Evolutionary conservation across 139 green algal species (phyloP).

Genomic region (Auxenochlorella protothecoides): DNA sequence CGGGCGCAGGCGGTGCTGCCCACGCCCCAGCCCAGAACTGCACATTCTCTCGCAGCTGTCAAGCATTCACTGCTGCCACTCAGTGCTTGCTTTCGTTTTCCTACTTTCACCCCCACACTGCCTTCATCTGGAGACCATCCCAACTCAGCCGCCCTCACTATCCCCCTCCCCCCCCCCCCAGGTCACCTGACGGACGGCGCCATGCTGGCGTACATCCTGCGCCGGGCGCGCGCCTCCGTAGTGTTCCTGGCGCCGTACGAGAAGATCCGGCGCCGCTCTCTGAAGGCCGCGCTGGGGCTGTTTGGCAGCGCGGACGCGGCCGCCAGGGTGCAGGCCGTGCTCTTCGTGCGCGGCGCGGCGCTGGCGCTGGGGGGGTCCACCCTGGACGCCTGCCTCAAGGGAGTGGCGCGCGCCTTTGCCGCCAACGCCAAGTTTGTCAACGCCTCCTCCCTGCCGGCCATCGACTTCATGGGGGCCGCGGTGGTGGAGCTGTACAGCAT

Average conservation of each 20-base stretch:
- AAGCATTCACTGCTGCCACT: no score
- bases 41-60: no score
- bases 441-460: slow-evolving; percentile 46
- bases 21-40: no score
- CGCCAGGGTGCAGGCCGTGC: slow-evolving; percentile 64
- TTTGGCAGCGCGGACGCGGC: slow-evolving; percentile 54
- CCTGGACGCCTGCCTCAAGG: slow-evolving; percentile 62
- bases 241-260: slow-evolving; percentile 58
- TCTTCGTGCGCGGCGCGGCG: slow-evolving; percentile 75
- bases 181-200: slow-evolving; percentile 49
- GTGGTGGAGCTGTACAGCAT: slow-evolving; percentile 76
- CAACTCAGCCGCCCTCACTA: background rate
- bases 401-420: slow-evolving; percentile 66
- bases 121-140: background rate
- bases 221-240: slow-evolving; percentile 50
- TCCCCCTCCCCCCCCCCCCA: background rate
- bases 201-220: slow-evolving; percentile 69
- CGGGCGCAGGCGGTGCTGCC: background rate
- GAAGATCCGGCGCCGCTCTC: slow-evolving; percentile 55
- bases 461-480: slow-evolving; percentile 80
- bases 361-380: slow-evolving; percentile 44
- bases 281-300: slow-evolving; percentile 58
- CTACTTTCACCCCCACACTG: background rate
- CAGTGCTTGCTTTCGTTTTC: no score
- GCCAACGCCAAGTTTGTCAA: slow-evolving; percentile 82